Percentiles rank a stretch among this genome's conserved stretches.
Evolutionary conservation across 495 filamentous ascomycete species (phyloP).

Genomic region (Apiosordaria backusii): DNA sequence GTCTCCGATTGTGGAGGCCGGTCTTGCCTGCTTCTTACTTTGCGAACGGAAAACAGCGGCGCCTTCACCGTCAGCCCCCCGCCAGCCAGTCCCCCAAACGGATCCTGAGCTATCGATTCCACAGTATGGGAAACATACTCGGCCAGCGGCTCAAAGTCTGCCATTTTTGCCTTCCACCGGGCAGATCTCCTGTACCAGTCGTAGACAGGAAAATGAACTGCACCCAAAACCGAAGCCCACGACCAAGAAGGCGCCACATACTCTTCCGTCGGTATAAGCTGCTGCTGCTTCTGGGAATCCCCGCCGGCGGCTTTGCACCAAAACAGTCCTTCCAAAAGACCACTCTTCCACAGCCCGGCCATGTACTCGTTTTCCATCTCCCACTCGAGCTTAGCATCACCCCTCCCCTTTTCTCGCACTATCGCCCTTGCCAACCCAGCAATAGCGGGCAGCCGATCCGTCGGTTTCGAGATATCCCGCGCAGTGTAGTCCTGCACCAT

Average conservation of each 20-base stretch:
- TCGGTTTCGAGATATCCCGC: slow-evolving; percentile 27
- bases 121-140: slow-evolving; percentile 11
- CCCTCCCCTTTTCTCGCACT: slow-evolving; percentile 9
- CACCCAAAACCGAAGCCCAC: slow-evolving; percentile 34
- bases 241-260: slow-evolving; percentile 37
- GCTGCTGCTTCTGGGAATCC: neutral
- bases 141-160: slow-evolving; percentile 23
- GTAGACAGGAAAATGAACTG: slow-evolving; percentile 25
- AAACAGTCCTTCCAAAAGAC: slow-evolving; percentile 27
- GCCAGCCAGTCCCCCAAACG: slow-evolving; percentile 1
- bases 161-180: slow-evolving; percentile 16
- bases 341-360: slow-evolving; percentile 27
- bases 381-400: neutral
- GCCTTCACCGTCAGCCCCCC: slow-evolving; percentile 14
- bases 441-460: slow-evolving; percentile 36
- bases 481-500: slow-evolving; percentile 30
- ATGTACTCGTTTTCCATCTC: slow-evolving; percentile 15
- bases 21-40: slow-evolving; percentile 1
- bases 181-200: slow-evolving; percentile 19
- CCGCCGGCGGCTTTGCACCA: slow-evolving; percentile 22
- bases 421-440: slow-evolving; percentile 30
- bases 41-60: slow-evolving; percentile 16
- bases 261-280: slow-evolving; percentile 8
- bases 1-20: slow-evolving; percentile 7
- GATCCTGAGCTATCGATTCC: slow-evolving; percentile 7